Evolutionary conservation across 106 monocot species (phyloP).

Genomic region (Narthecium ossifragum): DNA sequence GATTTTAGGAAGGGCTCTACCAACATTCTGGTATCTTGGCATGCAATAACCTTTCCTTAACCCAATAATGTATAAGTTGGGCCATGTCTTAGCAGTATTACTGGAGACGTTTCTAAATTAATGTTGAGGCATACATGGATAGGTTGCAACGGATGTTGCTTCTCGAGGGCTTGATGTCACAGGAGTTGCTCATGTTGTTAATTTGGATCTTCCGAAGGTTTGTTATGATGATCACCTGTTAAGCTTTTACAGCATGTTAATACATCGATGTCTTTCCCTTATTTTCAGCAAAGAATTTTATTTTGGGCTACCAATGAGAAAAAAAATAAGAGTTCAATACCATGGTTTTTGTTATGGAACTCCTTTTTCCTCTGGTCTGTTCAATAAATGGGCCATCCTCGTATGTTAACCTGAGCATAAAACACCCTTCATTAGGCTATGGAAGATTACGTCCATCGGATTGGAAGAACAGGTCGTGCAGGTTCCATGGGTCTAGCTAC

Average conservation of each 20-base stretch:
- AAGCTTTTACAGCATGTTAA: too few relatives aligned
- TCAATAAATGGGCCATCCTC: neutral
- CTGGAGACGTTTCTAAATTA: too few relatives aligned
- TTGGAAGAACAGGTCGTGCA: slow-evolving; percentile 59
- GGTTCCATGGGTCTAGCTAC: slow-evolving; percentile 50
- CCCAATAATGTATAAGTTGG: too few relatives aligned
- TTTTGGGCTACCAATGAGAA: too few relatives aligned
- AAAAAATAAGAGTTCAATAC: too few relatives aligned
- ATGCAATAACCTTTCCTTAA: neutral
- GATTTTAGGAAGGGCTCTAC: slow-evolving; percentile 46
- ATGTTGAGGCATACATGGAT: too few relatives aligned
- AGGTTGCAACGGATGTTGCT: slow-evolving; percentile 70
- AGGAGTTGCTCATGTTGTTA: slow-evolving; percentile 59
- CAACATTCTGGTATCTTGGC: slow-evolving; percentile 42
- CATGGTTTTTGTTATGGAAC: too few relatives aligned
- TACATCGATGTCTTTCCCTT: too few relatives aligned
- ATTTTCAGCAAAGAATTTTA: too few relatives aligned
- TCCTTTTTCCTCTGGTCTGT: too few relatives aligned
- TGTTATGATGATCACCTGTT: too few relatives aligned
- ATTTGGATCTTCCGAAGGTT: slow-evolving; percentile 69
- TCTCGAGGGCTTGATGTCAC: slow-evolving; percentile 63
- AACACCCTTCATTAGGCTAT: slow-evolving; percentile 22
- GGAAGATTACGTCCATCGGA: slow-evolving; percentile 69
- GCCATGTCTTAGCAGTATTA: too few relatives aligned
- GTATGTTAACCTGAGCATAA: neutral